Conservation (phyloP, 1,284 basidiomycete genomes). For the Malassezia psittaci region DNA sequence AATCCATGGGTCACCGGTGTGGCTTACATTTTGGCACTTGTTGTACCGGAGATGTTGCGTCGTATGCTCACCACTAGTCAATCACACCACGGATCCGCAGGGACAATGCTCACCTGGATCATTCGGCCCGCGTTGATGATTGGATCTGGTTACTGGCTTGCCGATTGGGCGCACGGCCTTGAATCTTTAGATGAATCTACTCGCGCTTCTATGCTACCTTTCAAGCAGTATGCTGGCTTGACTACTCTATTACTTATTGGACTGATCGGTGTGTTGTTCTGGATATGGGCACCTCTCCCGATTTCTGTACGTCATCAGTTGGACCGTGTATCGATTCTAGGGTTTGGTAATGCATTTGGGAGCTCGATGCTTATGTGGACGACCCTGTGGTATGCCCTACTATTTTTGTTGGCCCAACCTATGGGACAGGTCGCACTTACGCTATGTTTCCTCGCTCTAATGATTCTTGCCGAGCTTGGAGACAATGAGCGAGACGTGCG, state of each 20-base stretch:
- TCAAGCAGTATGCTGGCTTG: constrained; percentile 25
- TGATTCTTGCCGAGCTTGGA: constrained; percentile 30
- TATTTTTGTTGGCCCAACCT: constrained; percentile 64
- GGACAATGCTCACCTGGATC: constrained; percentile 26
- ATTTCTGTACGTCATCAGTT: constrained; percentile 26
- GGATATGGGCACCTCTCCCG: constrained; percentile 38
- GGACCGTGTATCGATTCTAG: constrained; percentile 54
- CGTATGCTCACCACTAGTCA: constrained; percentile 21
- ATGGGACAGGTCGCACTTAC: constrained; percentile 69
- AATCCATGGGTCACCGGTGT: constrained; percentile 20
- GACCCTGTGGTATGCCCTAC: constrained; percentile 57
- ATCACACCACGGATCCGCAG: constrained; percentile 29
- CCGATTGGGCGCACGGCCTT: constrained; percentile 26
- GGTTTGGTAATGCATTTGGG: constrained; percentile 82
- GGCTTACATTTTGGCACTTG: constrained; percentile 26
- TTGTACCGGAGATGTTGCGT: constrained; percentile 20
- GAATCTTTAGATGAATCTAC: constrained; percentile 12
- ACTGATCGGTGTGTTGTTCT: constrained; percentile 23
- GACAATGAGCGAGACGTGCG: constrained; percentile 31
- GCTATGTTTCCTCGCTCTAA: constrained; percentile 55
- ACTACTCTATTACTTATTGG: constrained; percentile 19
- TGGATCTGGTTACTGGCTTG: constrained; percentile 33
- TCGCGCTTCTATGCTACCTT: constrained; percentile 15
- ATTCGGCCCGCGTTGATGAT: constrained; percentile 33
- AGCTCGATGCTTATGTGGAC: constrained; percentile 75